Percentiles rank a stretch among this genome's conserved stretches.
Conservation (phyloP, 2,329 filamentous ascomycete species). For the Aureobasidium lini region DNA sequence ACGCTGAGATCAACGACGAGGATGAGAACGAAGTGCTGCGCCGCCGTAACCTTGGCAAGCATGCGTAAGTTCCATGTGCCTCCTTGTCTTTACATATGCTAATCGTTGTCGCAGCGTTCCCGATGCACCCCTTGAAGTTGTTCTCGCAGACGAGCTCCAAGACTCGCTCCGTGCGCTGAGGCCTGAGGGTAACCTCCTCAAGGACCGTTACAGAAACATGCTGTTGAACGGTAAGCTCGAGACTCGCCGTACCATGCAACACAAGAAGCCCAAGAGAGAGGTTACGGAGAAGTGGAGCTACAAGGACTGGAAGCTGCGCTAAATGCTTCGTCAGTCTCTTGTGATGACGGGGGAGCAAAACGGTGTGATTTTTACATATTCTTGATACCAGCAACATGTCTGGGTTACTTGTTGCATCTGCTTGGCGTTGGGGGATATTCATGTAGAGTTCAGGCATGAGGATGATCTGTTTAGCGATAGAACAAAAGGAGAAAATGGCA, state of each 20-base stretch:
- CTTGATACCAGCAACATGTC: neutral
- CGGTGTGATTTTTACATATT: neutral
- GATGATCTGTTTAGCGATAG: neutral
- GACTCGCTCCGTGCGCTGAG: constrained; percentile 51
- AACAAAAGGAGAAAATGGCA: neutral
- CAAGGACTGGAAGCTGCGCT: constrained; percentile 72
- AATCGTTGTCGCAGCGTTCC: constrained; percentile 48
- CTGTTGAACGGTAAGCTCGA: constrained; percentile 86
- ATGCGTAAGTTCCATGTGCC: constrained; percentile 35
- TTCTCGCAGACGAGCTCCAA: constrained; percentile 43
- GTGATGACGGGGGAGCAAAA: neutral
- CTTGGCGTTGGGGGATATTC: neutral
- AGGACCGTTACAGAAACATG: constrained; percentile 84
- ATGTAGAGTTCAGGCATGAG: neutral
- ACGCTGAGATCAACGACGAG: constrained; percentile 3
- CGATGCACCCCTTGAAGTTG: constrained; percentile 51
- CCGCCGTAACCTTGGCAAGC: constrained; percentile 64
- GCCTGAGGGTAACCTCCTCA: constrained; percentile 91
- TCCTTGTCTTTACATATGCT: neutral
- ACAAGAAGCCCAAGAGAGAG: constrained; percentile 73
- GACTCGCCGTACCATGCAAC: constrained; percentile 69
- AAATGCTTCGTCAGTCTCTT: neutral
- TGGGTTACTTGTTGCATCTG: constrained; percentile 1
- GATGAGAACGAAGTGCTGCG: constrained; percentile 43
- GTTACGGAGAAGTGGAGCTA: constrained; percentile 94